Base-by-base conservation (phyloP, 768 basidiomycete species). In the Boletellus ananas region DNA sequence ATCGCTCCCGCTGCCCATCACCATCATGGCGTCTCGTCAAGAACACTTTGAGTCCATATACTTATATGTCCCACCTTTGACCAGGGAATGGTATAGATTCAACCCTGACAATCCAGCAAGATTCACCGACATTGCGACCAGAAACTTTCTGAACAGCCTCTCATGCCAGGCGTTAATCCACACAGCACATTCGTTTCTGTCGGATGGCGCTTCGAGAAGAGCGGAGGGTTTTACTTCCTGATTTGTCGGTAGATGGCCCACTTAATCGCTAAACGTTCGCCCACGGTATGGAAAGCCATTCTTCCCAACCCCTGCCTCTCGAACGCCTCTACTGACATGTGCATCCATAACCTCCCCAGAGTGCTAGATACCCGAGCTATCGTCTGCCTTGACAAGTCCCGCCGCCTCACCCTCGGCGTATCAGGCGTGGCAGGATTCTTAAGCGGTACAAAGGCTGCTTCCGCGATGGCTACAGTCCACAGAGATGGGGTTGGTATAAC, bases 391-490 rank as follows among this genome's bases (percentile, higher is more conserved):
- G 34, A 52, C 59, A 40, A 47, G 21, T 46, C 54, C 23, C 21
- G 45, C 23, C 21, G 45, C 10, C 62, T 61, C 43, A 56, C 45
- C 29, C 54, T 66, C 8, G 60, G 69, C 39, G 39, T 52, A 6
- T 58, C 62, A 4, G 68, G 66, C 5, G 59, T 55, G 6, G 45
- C 42, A 2, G 54, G 50, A 17, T 55, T 55, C 31, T 54, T 54
- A 12, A 50, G 53, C 60, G 67, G 68, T n/a, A 56, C 62, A 18
- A 68, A 69, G 38, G 68, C 68, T 12, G 54, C 62, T 25, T 57
- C 68, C 3, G 64, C 67, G n/a, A 69, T 69, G 66, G 58, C 61
- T 14, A 65, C 62, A 10, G 64, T 69, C 14, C 68, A 69, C 29
- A 57, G 23, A 51, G 18, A 51, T 46, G 65, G 43, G 68, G 67